A percentile compares a stretch with the other conserved stretches of the same genome.
Conservation (phyloP, 176 grass and related monocot species). For the Carex kokanica region DNA sequence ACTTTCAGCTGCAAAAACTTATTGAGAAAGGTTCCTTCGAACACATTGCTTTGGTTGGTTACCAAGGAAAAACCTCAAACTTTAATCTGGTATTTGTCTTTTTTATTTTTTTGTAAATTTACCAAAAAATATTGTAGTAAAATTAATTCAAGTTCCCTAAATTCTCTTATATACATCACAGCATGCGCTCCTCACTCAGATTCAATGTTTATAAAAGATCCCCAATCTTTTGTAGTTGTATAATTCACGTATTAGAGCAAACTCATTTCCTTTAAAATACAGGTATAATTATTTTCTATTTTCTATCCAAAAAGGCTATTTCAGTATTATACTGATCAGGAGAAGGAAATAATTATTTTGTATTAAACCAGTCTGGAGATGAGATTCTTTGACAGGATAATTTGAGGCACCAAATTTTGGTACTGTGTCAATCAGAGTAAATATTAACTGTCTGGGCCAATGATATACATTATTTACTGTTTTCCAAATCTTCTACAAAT, state of each 20-base stretch:
- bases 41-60: not conserved
- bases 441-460: not conserved
- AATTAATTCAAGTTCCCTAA: not conserved
- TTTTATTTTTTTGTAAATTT: not conserved
- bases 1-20: not conserved
- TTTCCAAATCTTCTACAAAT: not conserved
- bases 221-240: not conserved
- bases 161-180: not conserved
- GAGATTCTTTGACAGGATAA: not conserved
- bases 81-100: not conserved
- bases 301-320: not conserved
- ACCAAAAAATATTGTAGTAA: not conserved
- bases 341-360: not conserved
- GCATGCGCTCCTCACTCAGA: not conserved
- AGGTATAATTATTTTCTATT: not conserved
- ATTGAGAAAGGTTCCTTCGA: not conserved
- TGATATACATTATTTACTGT: not conserved
- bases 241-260: not conserved
- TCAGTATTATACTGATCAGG: not conserved
- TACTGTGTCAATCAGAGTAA: not conserved
- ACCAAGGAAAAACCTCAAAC: not conserved
- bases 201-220: not conserved
- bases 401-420: not conserved
- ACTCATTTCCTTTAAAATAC: not conserved
- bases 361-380: not conserved